Evolutionary conservation across 495 filamentous ascomycete species (phyloP), one percentile per base, ranked within the genome.

Genomic region (Podospora bellae-mahoneyi): DNA sequence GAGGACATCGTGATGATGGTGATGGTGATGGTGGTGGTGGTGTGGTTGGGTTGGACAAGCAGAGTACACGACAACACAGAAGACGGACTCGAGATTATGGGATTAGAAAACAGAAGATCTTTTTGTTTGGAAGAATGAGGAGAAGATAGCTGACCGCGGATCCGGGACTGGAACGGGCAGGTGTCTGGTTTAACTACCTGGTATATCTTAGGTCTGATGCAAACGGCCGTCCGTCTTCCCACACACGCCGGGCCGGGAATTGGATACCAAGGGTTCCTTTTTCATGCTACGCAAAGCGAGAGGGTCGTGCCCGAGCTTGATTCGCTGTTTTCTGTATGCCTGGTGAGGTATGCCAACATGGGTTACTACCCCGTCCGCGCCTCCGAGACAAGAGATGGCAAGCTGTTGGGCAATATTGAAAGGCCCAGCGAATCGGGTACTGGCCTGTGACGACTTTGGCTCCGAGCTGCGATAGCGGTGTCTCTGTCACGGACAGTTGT

Each of bases 281-380:
- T 48, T 48, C 39, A 48, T 48, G 39, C 59, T 61, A 61, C 27
- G 19, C 34, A 61, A 26, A 18, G 15, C 7, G 54, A 65, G 34
- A 56, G 18, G 39, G 56, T 65, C 66, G 65, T 68, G 65, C 65
- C 23, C 61, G 18, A 67, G 65, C 69, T 68, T 71, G 69, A 71
- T 68, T 71, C 69, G 65, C 57, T 54, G 56, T 2, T 16, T 16
- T 15, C 0, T 28, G 5, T 28, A 58, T 20, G n/a, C 16, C 54
- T 44, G 60, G 60, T 63, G 10, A 58, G 44, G 57, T 15, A 27
- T 61, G 26, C 59, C 59, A 30, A 32, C 60, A 54, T 56, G 63
- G 16, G 19, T 48, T 48, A 10, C 13, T 48, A 3, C 39, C 9
- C 15, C 39, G 39, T 48, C 39, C 26, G 62, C 30, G 18, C 18